phyloP scores from a whole-genome alignment of 345 rosid genomes.

The Clarkia xantiana region DNA sequence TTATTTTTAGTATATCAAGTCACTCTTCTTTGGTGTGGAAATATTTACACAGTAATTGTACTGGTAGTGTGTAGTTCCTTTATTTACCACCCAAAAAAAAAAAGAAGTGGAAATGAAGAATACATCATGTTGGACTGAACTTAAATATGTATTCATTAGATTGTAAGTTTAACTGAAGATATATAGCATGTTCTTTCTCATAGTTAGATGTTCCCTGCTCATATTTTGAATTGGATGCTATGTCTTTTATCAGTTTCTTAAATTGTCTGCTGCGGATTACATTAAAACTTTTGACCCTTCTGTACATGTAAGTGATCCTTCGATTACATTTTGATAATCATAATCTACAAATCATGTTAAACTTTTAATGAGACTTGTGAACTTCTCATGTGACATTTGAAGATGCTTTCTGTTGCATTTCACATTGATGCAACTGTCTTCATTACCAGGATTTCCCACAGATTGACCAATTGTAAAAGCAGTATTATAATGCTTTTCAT shows the following conservation, averaged over 20 bases:
- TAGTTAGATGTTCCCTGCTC: not conserved
- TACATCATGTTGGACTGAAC: too few species aligned
- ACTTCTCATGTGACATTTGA: not conserved
- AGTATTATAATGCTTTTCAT: constrained; percentile 35
- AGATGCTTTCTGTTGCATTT: not conserved
- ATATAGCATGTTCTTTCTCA: too few species aligned
- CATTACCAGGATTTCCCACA: constrained; percentile 47
- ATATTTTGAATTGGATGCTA: constrained; percentile 2
- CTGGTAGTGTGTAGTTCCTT: too few species aligned
- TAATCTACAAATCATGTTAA: not conserved
- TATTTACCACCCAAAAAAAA: too few species aligned
- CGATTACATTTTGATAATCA: not conserved
- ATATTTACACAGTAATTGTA: too few species aligned
- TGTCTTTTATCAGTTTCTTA: constrained; percentile 52
- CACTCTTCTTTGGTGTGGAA: too few species aligned
- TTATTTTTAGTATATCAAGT: too few species aligned
- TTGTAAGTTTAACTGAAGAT: too few species aligned
- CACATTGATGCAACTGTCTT: not conserved
- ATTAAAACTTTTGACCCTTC: constrained; percentile 65
- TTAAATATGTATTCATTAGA: too few species aligned
- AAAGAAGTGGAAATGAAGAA: too few species aligned
- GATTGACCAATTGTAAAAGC: constrained; percentile 56
- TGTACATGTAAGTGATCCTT: constrained; percentile 45
- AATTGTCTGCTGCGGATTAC: constrained; percentile 55
- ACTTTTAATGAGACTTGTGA: not conserved